Base-by-base conservation (phyloP, 345 rosid genomes). In the Durio zibethinus region DNA sequence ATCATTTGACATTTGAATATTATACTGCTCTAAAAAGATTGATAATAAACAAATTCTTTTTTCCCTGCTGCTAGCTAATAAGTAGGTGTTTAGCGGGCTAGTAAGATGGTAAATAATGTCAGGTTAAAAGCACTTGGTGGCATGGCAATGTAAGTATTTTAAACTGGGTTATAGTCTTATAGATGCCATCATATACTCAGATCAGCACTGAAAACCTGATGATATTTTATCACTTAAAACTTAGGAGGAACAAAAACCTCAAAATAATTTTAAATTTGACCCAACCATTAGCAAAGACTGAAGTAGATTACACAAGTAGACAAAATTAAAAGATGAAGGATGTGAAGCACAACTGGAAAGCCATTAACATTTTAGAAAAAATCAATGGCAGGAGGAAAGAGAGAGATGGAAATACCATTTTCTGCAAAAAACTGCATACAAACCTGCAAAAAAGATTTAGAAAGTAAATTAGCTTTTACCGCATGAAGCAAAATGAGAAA, bases 361-460 rank as follows among this genome's bases (percentile, higher is more conserved):
- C 18, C 27, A 20, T 7, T 42, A 42, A 53, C 29, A 73, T 59
- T 57, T 59, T 10, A 36, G 47, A 4, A 40, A n/a, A 40, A 31
- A 33, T 6, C 27, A 56, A 1, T 20, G 54, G 25, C 10, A 8
- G 20, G 29, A 63, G 64, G 74, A 72, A 52, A 75, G 73, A 75
- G 74, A 73, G 74, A 43, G 48, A 78, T 64, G 25, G 20, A 62
- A 63, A 36, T 88, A 92, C 97, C 97, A 92, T 89, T 83, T 85
- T 92, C 84, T 80, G 88, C 83, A 92, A 88, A 82, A 92, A 92
- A 21, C 81, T 47, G 80, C 92, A 84, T 1, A 91, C 94, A 16
- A 90, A 92, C 85, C 97, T 92, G 86, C 86, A 72, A 74, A 75
- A 72, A 42, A 38, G 35, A 21, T 21, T 10, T 15, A 76, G 16